These are phyloP conservation scores for Eucalyptus rudis DNA, from an alignment of 345 rosid species.

Conservation along the genomic window DNA sequence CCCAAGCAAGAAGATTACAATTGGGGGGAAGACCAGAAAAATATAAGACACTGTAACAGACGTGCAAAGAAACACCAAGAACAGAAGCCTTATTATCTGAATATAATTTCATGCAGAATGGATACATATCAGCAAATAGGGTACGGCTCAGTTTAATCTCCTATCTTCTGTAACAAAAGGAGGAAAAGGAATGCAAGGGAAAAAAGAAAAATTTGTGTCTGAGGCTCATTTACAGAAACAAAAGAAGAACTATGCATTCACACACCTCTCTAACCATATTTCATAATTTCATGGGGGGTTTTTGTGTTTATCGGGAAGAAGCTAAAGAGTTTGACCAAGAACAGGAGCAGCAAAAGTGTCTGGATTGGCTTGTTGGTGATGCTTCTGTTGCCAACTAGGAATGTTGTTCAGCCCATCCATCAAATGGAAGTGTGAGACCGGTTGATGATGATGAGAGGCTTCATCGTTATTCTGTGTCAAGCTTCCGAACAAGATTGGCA, in stretches of 20 bases:
- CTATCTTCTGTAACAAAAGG: neutral
- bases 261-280: neutral
- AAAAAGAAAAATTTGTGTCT: neutral
- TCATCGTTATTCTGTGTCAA: slow-evolving; percentile 12
- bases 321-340: slow-evolving; percentile 20
- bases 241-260: neutral
- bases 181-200: neutral
- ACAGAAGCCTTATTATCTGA: neutral
- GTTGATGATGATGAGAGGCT: slow-evolving; percentile 11
- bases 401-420: neutral
- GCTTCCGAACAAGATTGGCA: slow-evolving; percentile 19
- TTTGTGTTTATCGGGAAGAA: neutral
- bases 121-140: neutral
- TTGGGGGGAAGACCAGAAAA: neutral
- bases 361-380: slow-evolving; percentile 5
- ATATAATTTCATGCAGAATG: neutral
- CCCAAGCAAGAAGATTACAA: neutral
- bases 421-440: neutral
- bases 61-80: neutral
- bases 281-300: neutral
- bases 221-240: neutral
- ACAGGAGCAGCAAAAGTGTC: slow-evolving; percentile 20
- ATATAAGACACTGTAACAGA: neutral
- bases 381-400: neutral
- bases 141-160: neutral